Evolutionary conservation across 192 early-diverging fungal genomes (phyloP), one percentile per base, ranked within the genome.

Genomic region (Oehlia diaphana): DNA sequence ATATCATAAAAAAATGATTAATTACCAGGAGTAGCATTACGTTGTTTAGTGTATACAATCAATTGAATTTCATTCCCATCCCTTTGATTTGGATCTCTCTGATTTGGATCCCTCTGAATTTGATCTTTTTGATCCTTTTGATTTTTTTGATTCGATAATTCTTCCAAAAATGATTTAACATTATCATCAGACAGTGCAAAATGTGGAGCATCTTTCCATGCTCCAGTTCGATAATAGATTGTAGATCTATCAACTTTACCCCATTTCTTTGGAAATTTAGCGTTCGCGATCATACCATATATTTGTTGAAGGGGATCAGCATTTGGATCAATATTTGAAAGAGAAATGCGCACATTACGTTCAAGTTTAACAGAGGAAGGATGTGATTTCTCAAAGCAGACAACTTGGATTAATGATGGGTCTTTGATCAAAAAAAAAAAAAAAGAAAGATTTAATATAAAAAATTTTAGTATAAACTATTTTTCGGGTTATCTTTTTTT

Each of bases 261-360:
- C 77, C 77, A 78, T 50, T 63, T 63, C 14, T 78, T 78, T 19
- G 77, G 63, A 37, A 58, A 19, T 31, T 42, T 62, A 37, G 64
- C 21, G 16, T 35, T 78, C 2, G n/a, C 9, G 19, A 78, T 44
- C 9, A 23, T 19, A 3, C 19, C 21, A 14, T 58, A 69, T 19
- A 78, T 6, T 31, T 53, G 42, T 69, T 44, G 44, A 26, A 78
- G 33, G 1, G 47, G 26, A 14, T 69, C 47, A 7, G 21, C 3
- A 16, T 28, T 37, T 69, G 47, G 28, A 50, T 66, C 49, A 10
- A 69, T 26, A 42, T n/a, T 58, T 44, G 47, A 14, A 28, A 78
- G 5, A 23, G 67, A 9, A 31, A 78, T 49, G 35, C 68, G 39
- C 28, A 26, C 37, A 7, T 26, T 23, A 44, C 31, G 31, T 14